These are phyloP conservation scores for Cytospora mali DNA, from an alignment of 2,329 filamentous ascomycete genomes.

Conservation along the genomic window DNA sequence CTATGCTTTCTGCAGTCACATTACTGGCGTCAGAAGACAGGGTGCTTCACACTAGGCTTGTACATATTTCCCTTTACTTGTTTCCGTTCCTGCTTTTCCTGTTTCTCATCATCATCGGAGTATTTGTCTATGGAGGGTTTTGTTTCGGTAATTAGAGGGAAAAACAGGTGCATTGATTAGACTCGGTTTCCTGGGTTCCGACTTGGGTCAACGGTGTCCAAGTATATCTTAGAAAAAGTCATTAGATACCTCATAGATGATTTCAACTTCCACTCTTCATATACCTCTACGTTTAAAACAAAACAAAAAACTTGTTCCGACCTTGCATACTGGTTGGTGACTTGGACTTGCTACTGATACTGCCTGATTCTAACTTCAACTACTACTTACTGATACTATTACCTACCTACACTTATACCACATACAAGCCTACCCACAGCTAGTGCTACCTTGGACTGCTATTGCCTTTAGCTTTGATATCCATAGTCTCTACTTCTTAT, in stretches of 20 bases:
- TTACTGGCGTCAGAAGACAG: constrained; percentile 21
- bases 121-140: constrained; percentile 11
- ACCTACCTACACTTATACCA: too few relatives aligned
- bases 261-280: constrained; percentile 13
- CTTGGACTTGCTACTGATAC: neutral
- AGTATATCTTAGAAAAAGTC: constrained; percentile 23
- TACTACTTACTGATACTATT: too few relatives aligned
- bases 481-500: too few relatives aligned
- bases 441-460: too few relatives aligned
- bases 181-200: constrained; percentile 20
- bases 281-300: constrained; percentile 1
- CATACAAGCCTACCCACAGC: too few relatives aligned
- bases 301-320: neutral
- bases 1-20: constrained; percentile 25
- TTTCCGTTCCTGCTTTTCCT: neutral
- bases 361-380: too few relatives aligned
- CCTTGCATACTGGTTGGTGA: neutral
- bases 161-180: constrained; percentile 17
- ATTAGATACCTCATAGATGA: constrained; percentile 27
- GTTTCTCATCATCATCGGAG: constrained; percentile 16
- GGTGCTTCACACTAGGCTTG: constrained; percentile 4
- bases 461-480: too few relatives aligned
- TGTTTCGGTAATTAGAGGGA: constrained; percentile 17
- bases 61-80: constrained; percentile 7
- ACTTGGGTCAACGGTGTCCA: constrained; percentile 19